Conservation (phyloP, 1,284 basidiomycete genomes). For the Pseudozyma sp. region DNA sequence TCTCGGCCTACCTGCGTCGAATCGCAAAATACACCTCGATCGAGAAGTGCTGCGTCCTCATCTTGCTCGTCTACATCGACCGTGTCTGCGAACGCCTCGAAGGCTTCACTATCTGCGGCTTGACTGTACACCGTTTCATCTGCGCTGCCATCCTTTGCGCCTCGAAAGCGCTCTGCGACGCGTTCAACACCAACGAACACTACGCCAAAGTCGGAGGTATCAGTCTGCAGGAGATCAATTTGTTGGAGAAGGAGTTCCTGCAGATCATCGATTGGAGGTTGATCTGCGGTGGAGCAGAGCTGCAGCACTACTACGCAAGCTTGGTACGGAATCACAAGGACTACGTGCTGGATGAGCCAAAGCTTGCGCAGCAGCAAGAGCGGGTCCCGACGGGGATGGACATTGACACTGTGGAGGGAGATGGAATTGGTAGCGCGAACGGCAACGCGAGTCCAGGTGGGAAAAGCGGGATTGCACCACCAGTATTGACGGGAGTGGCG, state of each 20-base stretch:
- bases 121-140: slow-evolving; percentile 68
- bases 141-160: slow-evolving; percentile 67
- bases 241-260: slow-evolving; percentile 68
- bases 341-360: slow-evolving; percentile 27
- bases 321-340: slow-evolving; percentile 59
- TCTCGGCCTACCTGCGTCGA: slow-evolving; percentile 63
- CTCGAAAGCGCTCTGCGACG: slow-evolving; percentile 66
- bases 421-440: not conserved
- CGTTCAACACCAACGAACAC: slow-evolving; percentile 68
- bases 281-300: slow-evolving; percentile 55
- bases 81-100: slow-evolving; percentile 64
- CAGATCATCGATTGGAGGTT: slow-evolving; percentile 66
- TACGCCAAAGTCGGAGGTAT: slow-evolving; percentile 67
- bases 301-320: slow-evolving; percentile 67
- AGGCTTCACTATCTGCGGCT: slow-evolving; percentile 66
- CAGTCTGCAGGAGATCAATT: slow-evolving; percentile 65
- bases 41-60: slow-evolving; percentile 66
- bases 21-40: slow-evolving; percentile 67
- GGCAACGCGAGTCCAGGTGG: not conserved
- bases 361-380: not conserved
- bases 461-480: not conserved
- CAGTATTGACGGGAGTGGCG: not conserved
- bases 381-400: slow-evolving; percentile 1
- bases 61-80: slow-evolving; percentile 68
- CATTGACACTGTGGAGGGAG: not conserved